Percentiles rank a stretch among this genome's conserved stretches.
phyloP scores from a whole-genome alignment of 495 filamentous ascomycete genomes.

The Amniculicola lignicola region DNA sequence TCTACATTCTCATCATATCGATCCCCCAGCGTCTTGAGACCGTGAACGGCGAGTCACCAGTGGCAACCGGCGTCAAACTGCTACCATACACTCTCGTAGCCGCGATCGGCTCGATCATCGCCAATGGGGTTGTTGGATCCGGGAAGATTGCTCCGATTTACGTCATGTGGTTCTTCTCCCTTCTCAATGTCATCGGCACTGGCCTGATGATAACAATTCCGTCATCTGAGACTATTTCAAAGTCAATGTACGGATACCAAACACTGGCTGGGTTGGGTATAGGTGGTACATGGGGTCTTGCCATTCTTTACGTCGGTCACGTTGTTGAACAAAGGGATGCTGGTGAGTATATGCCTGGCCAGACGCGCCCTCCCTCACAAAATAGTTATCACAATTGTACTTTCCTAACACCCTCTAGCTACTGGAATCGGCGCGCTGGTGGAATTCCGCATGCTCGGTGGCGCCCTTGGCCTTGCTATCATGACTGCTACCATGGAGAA shows the following conservation, averaged over 20 bases:
- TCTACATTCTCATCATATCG: constrained; percentile 17
- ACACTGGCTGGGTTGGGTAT: background rate
- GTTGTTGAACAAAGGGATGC: background rate
- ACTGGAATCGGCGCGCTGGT: constrained; percentile 7
- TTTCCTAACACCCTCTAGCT: too few relatives aligned
- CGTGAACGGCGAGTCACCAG: constrained; percentile 9
- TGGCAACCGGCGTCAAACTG: constrained; percentile 6
- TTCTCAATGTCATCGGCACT: background rate
- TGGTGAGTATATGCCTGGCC: too few relatives aligned
- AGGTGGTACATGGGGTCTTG: background rate
- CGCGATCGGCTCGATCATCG: constrained; percentile 6
- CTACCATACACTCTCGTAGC: constrained; percentile 12
- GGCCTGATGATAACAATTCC: background rate
- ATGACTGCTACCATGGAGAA: constrained; percentile 6
- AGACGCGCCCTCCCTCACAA: too few relatives aligned
- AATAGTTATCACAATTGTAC: too few relatives aligned
- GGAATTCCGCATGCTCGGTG: constrained; percentile 20
- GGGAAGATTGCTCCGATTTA: background rate
- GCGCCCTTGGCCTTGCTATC: constrained; percentile 21
- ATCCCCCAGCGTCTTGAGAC: constrained; percentile 19
- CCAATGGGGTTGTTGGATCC: background rate
- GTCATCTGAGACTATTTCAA: background rate
- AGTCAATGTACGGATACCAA: background rate
- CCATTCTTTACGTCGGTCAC: background rate
- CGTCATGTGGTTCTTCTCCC: background rate